Percentiles rank a stretch among this genome's conserved stretches.
Evolutionary conservation across 2,329 filamentous ascomycete genomes (phyloP).

Genomic region (Bipolaris bicolor): DNA sequence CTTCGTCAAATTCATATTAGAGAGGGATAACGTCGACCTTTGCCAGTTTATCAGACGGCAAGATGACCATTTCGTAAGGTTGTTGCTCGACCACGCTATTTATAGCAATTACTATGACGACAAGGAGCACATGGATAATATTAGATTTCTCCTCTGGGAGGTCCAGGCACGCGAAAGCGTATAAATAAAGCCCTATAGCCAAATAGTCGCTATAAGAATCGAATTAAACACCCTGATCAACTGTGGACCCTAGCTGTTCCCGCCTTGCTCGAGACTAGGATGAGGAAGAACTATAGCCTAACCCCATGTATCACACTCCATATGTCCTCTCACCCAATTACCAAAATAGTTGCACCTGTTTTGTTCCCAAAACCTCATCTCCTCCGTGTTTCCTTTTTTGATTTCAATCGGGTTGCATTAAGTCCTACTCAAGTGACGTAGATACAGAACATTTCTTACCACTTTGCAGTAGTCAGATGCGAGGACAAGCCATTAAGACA

Average conservation of each 20-base stretch:
- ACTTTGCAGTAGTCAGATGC: too few relatives aligned
- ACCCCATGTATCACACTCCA: background rate
- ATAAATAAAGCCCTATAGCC: background rate
- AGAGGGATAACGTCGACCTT: conserved; percentile 25
- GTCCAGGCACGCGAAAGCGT: conserved; percentile 27
- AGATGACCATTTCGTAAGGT: conserved; percentile 24
- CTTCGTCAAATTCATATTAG: conserved; percentile 28
- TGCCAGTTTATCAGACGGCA: conserved; percentile 32
- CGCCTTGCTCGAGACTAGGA: background rate
- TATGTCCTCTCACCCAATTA: too few relatives aligned
- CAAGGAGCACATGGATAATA: conserved; percentile 25
- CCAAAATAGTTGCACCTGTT: too few relatives aligned
- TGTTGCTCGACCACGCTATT: conserved; percentile 31
- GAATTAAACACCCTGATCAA: too few relatives aligned
- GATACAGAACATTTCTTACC: too few relatives aligned
- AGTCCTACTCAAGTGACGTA: too few relatives aligned
- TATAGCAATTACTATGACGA: conserved; percentile 22
- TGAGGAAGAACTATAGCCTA: background rate
- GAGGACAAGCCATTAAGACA: too few relatives aligned
- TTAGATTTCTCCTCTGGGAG: conserved; percentile 33
- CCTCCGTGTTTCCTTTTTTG: too few relatives aligned
- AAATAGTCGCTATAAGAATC: too few relatives aligned
- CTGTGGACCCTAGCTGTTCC: too few relatives aligned
- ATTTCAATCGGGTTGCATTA: too few relatives aligned
- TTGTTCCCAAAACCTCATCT: too few relatives aligned